Percentiles rank a stretch among this genome's conserved stretches.
Evolutionary conservation across 78 protist genomes (phyloP).

Genomic region (Goniomonas avonlea): DNA sequence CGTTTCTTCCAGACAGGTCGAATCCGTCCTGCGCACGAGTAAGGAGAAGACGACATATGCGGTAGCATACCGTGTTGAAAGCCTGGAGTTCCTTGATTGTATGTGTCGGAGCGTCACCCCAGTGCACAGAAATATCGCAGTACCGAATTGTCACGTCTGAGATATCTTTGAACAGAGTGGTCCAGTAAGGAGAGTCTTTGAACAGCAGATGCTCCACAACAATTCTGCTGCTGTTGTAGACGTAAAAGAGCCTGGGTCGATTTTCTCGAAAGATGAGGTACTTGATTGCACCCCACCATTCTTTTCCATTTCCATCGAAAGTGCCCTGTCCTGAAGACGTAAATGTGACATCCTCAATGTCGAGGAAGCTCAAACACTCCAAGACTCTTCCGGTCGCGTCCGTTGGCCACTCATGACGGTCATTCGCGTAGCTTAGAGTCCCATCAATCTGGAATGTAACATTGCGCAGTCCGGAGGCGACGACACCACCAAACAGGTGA

Average conservation of each 20-base stretch:
- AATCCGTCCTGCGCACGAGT: too few species aligned
- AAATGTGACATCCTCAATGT: not conserved
- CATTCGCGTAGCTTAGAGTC: conserved; percentile 34
- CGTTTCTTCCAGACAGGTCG: conserved; percentile 42
- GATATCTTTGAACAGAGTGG: too few species aligned
- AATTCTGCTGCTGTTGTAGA: not conserved
- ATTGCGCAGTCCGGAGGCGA: conserved; percentile 13
- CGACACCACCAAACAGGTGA: conserved; percentile 47
- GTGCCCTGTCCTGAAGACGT: conserved; percentile 30
- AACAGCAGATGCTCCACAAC: conserved; percentile 42
- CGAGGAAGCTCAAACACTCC: not conserved
- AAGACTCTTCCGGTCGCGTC: too few species aligned
- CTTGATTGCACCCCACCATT: conserved; percentile 58
- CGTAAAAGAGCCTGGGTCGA: conserved; percentile 45
- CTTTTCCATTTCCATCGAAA: conserved; percentile 50
- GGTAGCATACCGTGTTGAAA: conserved; percentile 50
- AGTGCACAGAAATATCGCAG: too few species aligned
- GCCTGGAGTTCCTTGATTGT: conserved; percentile 33
- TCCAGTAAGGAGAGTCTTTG: conserved; percentile 44
- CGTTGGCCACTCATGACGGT: not conserved
- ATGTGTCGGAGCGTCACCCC: too few species aligned
- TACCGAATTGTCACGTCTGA: too few species aligned
- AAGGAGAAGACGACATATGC: too few species aligned
- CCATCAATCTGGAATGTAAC: conserved; percentile 41
- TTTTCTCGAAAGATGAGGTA: conserved; percentile 36